Base-by-base conservation (phyloP, 148 eudicot genomes). In the Linanthus parryae region DNA sequence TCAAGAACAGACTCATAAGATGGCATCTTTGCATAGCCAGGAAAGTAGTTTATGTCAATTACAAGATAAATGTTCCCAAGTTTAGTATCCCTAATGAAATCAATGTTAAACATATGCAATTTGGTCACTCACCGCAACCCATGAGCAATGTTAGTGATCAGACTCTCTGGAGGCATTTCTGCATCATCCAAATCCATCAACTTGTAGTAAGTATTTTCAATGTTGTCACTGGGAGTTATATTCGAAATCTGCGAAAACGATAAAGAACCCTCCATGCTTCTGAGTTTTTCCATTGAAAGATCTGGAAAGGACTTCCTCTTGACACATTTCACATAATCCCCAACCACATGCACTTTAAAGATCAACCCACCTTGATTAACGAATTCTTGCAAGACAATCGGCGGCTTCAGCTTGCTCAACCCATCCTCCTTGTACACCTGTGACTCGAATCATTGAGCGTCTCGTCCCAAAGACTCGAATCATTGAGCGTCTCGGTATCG, bases 1-100 rank as follows among this genome's bases (percentile, higher is more conserved):
- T n/a, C n/a, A n/a, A 88, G 48, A 16, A 84, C 79, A 23, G 49
- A 44, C 65, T 81, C 94, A 56, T 84, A 88, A 6, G 69, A 46
- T 2, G 96, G 96, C 77, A 88, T 77, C 50, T 88, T 89, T 0
- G 94, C 94, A 59, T 82, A 89, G 17, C 97, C 97, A 7, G 97
- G 97, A 43, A 89, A 89, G 75, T 89, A 89, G 57, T 89, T 89
- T 30, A 89, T 89, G 47, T 85, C 97, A 29, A 89, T 76, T 27
- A 89, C 81, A 55, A 89, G 89, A 64, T 89, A 89, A 54, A 81
- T 56, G 62, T 82, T 82, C 41, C 78, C 87, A 16, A 70, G 23
- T 38, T 64, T 69, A 10, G 66, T 42, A 39, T 89, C 95, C 65
- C 94, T 76, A 39, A 85, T 85, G 24, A 85, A 70, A 49, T 85